Percentiles rank a stretch among this genome's conserved stretches.
Conservation (phyloP, 495 filamentous ascomycete genomes). For the Apodospora peruviana region DNA sequence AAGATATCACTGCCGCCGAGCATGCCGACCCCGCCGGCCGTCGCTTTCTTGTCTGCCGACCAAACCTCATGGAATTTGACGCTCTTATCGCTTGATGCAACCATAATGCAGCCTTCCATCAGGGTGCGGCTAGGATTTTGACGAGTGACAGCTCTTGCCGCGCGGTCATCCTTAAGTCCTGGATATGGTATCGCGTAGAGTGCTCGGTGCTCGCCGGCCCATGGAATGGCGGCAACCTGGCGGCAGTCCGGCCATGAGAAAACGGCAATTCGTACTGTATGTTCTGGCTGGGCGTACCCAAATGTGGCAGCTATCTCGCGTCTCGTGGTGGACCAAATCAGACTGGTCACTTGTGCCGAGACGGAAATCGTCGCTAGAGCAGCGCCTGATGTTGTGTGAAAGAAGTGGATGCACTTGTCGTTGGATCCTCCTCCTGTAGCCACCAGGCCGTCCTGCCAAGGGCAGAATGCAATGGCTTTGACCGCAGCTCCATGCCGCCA, state of each 20-base stretch:
- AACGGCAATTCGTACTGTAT: slow-evolving; percentile 84
- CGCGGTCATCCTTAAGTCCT: slow-evolving; percentile 31
- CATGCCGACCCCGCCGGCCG: slow-evolving; percentile 54
- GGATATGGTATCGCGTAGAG: slow-evolving; percentile 71
- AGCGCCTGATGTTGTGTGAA: slow-evolving; percentile 78
- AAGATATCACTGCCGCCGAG: slow-evolving; percentile 86
- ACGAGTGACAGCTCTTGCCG: slow-evolving; percentile 2
- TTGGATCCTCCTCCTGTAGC: slow-evolving; percentile 92
- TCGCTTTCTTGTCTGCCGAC: slow-evolving; percentile 57
- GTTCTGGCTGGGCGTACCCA: slow-evolving; percentile 92
- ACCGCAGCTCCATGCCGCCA: slow-evolving; percentile 83
- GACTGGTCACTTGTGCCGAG: slow-evolving; percentile 84
- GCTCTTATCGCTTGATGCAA: slow-evolving; percentile 88
- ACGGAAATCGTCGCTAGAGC: slow-evolving; percentile 88
- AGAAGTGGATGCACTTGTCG: slow-evolving; percentile 94
- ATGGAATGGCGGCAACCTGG: slow-evolving; percentile 84
- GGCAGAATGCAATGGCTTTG: slow-evolving; percentile 96
- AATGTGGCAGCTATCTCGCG: slow-evolving; percentile 91
- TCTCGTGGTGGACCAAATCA: slow-evolving; percentile 83
- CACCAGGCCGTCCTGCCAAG: slow-evolving; percentile 82
- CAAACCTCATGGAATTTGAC: slow-evolving; percentile 97
- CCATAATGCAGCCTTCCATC: slow-evolving; percentile 89
- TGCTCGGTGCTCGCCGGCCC: slow-evolving; percentile 74
- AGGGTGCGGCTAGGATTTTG: slow-evolving; percentile 45
- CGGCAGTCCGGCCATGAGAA: slow-evolving; percentile 94